Conservation (phyloP, 352 stramenopile species). For the Globisporangium spinosum region DNA sequence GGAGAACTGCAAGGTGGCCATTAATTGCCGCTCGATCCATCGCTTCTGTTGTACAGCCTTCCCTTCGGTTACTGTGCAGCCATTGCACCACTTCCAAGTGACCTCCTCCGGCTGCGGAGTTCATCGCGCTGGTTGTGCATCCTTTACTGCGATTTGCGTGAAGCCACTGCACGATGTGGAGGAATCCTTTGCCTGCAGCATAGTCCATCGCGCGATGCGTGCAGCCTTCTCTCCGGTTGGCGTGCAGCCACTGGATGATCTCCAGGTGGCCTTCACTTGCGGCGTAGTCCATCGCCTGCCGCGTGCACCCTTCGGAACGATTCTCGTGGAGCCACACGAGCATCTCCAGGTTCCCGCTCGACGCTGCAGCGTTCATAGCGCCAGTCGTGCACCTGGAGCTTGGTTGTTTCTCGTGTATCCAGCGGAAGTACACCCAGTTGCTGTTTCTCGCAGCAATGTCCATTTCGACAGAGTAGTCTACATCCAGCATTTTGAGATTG, state of each 20-base stretch:
- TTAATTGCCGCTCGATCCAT: constrained; percentile 1
- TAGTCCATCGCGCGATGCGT: constrained; percentile 2
- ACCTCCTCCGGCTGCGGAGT: neutral
- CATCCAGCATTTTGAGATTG: neutral
- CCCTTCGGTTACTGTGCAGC: neutral
- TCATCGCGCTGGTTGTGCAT: constrained; percentile 4
- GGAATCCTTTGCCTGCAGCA: neutral
- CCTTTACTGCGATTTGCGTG: constrained; percentile 4
- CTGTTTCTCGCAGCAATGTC: neutral
- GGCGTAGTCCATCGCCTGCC: constrained; percentile 4
- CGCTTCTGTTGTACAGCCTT: constrained; percentile 6
- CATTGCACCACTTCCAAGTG: constrained; percentile 8
- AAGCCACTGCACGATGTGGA: constrained; percentile 7
- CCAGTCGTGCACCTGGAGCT: neutral
- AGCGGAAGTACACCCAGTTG: constrained; percentile 1
- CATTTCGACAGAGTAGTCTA: neutral
- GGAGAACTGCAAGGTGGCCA: neutral
- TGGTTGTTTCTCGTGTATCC: neutral
- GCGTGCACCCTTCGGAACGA: neutral
- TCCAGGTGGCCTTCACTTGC: neutral
- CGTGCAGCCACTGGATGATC: constrained; percentile 9
- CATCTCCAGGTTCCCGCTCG: neutral
- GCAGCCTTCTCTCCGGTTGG: neutral
- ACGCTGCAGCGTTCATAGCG: neutral
- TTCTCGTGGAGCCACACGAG: neutral